Evolutionary conservation across 805 yeast species (phyloP), one percentile per base, ranked within the genome.

Genomic region (Kluyveromyces wickerhamii): DNA sequence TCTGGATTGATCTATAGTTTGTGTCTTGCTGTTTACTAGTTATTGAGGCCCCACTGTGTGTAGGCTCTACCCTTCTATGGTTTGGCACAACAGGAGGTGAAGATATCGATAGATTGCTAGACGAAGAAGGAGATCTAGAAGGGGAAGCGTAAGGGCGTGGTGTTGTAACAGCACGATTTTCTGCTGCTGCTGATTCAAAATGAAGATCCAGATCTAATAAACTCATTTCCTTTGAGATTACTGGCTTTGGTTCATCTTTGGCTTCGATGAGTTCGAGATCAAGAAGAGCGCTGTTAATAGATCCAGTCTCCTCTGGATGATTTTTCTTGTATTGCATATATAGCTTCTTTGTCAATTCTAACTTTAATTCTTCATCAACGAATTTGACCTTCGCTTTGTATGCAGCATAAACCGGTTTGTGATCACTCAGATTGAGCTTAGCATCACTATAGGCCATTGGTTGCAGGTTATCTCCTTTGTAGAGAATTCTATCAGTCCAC

Each of bases 401-500:
- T 1, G 86, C 75, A 4, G 89, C 87, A 57, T 71, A 92, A 2
- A 92, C 95, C 0, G 98, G 98, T 40, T 85, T 78, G 55, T 92
- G 98, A 52, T 92, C 98, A 36, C 96, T 85, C 38, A 79, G 68
- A 37, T 52, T 52, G 27, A 89, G 57, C 44, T 74, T 74, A 1
- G 77, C 76, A 32, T 80, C 72, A 36, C 77, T 72, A 54, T 92
- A 92, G 34, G 76, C 75, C 42, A 77, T 52, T 30, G 85, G 92
- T 26, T 65, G 60, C 27, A 87, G 48, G 12, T 60, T 61, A 4
- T 64, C 55, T 24, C 94, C 86, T 39, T 69, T 66, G 48, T 69
- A 79, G 31, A 89, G 62, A 36, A 85, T 79, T 50, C 98, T 67
- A 57, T 89, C 98, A 0, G 97, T 89, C 96, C 97, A 89, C 0